These are phyloP conservation scores for Beta vulgaris DNA, from an alignment of 148 eudicot species.

Conservation along the genomic window DNA sequence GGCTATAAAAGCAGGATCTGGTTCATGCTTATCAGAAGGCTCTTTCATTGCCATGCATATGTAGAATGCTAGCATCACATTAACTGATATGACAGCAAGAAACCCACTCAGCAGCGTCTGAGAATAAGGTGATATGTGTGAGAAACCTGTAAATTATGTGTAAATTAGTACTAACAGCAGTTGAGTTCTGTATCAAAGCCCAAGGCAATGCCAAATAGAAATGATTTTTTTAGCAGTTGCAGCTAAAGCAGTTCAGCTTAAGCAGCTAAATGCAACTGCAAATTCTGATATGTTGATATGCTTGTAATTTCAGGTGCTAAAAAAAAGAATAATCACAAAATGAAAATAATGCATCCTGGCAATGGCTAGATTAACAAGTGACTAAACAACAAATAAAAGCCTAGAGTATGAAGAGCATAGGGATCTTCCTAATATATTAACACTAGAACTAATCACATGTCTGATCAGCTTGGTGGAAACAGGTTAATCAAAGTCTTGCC, in stretches of 20 bases:
- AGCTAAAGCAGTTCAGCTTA: not conserved
- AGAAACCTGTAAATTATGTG: conserved; percentile 41
- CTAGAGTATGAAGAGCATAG: not conserved
- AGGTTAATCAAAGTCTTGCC: not conserved
- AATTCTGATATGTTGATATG: not conserved
- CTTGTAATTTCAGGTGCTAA: too few species aligned
- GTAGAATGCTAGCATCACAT: conserved; percentile 67
- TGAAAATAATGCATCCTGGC: too few species aligned
- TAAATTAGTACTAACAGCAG: not conserved
- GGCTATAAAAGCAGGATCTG: conserved; percentile 65
- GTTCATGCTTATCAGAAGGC: conserved; percentile 64
- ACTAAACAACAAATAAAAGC: not conserved
- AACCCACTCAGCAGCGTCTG: conserved; percentile 73
- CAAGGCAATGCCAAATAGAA: not conserved
- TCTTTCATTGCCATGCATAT: conserved; percentile 78
- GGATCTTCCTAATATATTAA: not conserved
- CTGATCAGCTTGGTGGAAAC: not conserved
- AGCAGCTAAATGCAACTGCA: not conserved
- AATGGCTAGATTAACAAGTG: too few species aligned
- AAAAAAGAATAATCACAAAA: not conserved
- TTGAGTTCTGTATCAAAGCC: not conserved
- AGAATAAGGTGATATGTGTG: conserved; percentile 54
- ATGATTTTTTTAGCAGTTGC: not conserved
- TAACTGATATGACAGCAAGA: conserved; percentile 89
- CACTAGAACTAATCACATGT: not conserved